Base-by-base conservation (phyloP, 1,139 yeast species). In the Protomyces gravidus region DNA sequence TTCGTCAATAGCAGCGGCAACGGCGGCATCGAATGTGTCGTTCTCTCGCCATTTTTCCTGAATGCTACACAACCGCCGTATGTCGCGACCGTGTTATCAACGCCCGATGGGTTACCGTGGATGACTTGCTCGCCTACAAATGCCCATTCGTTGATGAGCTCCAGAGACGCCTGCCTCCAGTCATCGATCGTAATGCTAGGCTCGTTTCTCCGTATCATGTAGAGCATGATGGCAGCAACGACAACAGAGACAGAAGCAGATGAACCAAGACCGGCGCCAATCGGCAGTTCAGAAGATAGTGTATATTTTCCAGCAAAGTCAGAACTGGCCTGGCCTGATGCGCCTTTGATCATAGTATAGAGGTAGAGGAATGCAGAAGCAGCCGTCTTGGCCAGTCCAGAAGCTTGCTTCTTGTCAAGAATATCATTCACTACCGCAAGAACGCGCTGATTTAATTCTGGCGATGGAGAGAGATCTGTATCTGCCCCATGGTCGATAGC, bases 31-130 rank as follows among this genome's bases (percentile, higher is more conserved):
- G 46, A 11, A n/a, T 40, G 27, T 17, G 48, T 32, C 11, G 39
- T 9, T 6, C 26, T 40, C 21, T 51, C 33, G 11, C 26, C 19
- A 55, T 70, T 70, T 58, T 95, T 79, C 72, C 86, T 92, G 73
- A 84, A 92, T 81, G 86, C 78, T 0, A 92, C 96, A 0, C 97
- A 97, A 49, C 97, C 97, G 27, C 99, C 99, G 66, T 84, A 84
- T 0, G 96, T 86, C 2, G 98, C 95, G 55, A 92, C 97, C 0
- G 97, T 90, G 69, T 92, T 92, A 70, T 92, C 99, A 60, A 94
- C 89, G 15, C 99, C 99, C 21, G 95, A 85, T 9, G 99, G 99
- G 66, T 87, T 90, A 0, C 98, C 98, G 70, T 92, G 97, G 68
- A 89, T 87, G 70, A 97, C 89, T 68, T 86, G 86, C 72, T 92